Conservation (phyloP, 1,284 basidiomycete species). For the Neotropicomus parvogracilis region DNA sequence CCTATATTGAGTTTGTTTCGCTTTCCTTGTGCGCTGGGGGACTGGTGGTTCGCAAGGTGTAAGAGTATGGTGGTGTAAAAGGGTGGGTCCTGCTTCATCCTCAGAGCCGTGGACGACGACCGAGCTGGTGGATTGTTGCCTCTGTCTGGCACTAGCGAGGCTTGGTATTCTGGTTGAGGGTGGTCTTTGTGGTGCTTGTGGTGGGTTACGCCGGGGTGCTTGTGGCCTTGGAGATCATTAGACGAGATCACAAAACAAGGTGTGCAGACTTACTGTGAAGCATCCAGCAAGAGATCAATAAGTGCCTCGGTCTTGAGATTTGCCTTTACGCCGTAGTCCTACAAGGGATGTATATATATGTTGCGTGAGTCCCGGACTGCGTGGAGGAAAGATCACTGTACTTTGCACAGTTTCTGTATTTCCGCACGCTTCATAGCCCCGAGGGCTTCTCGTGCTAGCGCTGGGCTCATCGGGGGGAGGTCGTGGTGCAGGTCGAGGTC, state of each 20-base stretch:
- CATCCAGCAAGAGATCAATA: constrained; percentile 66
- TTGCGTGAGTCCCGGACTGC: constrained; percentile 25
- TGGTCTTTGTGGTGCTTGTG: constrained; percentile 37
- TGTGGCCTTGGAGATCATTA: constrained; percentile 25
- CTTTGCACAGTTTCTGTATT: constrained; percentile 76
- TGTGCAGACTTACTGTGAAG: constrained; percentile 39
- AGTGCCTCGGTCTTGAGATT: constrained; percentile 75
- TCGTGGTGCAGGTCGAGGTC: constrained; percentile 21
- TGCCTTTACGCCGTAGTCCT: constrained; percentile 75
- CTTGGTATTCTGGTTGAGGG: constrained; percentile 42
- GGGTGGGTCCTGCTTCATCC: constrained; percentile 43
- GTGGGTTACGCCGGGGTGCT: constrained; percentile 24
- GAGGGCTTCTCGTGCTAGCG: constrained; percentile 53
- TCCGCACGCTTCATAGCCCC: constrained; percentile 64
- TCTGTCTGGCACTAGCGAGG: constrained; percentile 34
- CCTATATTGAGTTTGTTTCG: constrained; percentile 63
- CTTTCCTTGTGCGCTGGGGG: constrained; percentile 54
- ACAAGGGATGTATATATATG: constrained; percentile 12
- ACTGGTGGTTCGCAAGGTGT: constrained; percentile 28
- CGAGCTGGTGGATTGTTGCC: constrained; percentile 41
- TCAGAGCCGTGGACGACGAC: constrained; percentile 50
- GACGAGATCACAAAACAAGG: constrained; percentile 4
- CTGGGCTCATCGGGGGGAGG: constrained; percentile 42
- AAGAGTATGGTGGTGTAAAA: constrained; percentile 14
- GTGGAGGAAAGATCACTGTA: constrained; percentile 27